Base-by-base conservation (phyloP, 352 stramenopile genomes). In the Pythium rishiriense region DNA sequence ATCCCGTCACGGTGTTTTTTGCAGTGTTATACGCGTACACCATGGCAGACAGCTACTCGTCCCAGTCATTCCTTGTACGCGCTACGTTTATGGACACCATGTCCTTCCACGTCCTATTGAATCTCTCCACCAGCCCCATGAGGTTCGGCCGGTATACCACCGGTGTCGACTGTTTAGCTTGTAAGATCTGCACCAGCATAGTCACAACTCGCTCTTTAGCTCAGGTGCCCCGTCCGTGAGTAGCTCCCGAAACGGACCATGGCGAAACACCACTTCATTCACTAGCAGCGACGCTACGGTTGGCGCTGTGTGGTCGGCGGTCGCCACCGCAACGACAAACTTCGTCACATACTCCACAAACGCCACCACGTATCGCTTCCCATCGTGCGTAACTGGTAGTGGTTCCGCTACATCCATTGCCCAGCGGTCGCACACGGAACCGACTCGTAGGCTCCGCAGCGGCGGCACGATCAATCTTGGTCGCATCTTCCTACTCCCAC, bases 61-160 rank as follows among this genome's bases (percentile, higher is more conserved):
- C 58, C 62, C 62, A 74, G 24, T 68, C 62, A 3, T n/a, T 33
- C n/a, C 35, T 22, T 3, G 33, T 35, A 2, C 14, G 35, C 17
- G 46, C 37, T 4, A 68, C 51, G 22, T 66, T 65, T 1, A 72
- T 28, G 11, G 33, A 42, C 3, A 75, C 41, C 21, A 72, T 65
- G 24, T 67, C 58, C 19, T 71, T 72, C 63, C 59, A 68, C 7
- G 47, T 69, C 0, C 49, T 12, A 14, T 69, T 67, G 28, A 71
- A 76, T 22, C n/a, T 17, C 21, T 46, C 29, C 31, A 58, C 29
- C 3, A 42, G 29, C 9, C 29, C 26, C 8, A 72, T 15, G 3
- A 62, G 17, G n/a, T 69, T 70, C 0, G 61, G 57, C 4, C 61
- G 51, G 26, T 70, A 70, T 4, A 58, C 46, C 1, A 76, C 58